Base-by-base conservation (phyloP, 2,329 filamentous ascomycete genomes). In the Talaromyces pinophilus region DNA sequence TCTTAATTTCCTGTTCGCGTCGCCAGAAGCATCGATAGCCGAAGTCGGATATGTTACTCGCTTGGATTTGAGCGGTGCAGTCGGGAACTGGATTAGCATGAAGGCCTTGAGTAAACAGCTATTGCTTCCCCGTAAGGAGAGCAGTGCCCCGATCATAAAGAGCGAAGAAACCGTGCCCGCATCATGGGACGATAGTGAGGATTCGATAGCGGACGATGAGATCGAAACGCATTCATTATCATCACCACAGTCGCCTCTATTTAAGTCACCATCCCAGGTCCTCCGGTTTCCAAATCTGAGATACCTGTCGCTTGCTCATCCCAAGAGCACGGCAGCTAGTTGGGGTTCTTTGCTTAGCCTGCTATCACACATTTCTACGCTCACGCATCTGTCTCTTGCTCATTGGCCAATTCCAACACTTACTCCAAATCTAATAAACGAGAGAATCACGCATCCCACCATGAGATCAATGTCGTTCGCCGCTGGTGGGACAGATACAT, bases 361-460 rank as follows among this genome's bases (percentile, higher is more conserved):
- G 0, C 80, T 86, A 0, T 80, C 82, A 0, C 79, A 84, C 30
- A 74, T 87, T 0, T 80, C 84, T n/a, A 86, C 82, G 3, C 73
- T 90, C 28, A 88, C 86, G 0, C 87, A 89, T 69, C 78, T 90
- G 1, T 89, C 87, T 0, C 79, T 90, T 1, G 86, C 87, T 2
- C 81, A 87, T 72, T 90, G 87, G 87, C 86, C 86, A 2, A 76
- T 80, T 22, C 87, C 87, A 1, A 85, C 83, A 0, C 75, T 84
- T n/a, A 87, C 85, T 0, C 85, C 77, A 2, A 82, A 80, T 8
- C 74, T 81, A 11, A 77, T 85, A 42, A 73, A 76, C 17, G 78
- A 77, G 22, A 75, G 77, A 30, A 73, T 79, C 61, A 78, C 77
- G 19, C 77, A 79, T 15, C 74, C 77, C 19, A 77, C 86, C 22